A percentile compares a stretch with the other conserved stretches of the same genome.
phyloP scores from a whole-genome alignment of 129 eudicot genomes.

The Lactuca sativa region DNA sequence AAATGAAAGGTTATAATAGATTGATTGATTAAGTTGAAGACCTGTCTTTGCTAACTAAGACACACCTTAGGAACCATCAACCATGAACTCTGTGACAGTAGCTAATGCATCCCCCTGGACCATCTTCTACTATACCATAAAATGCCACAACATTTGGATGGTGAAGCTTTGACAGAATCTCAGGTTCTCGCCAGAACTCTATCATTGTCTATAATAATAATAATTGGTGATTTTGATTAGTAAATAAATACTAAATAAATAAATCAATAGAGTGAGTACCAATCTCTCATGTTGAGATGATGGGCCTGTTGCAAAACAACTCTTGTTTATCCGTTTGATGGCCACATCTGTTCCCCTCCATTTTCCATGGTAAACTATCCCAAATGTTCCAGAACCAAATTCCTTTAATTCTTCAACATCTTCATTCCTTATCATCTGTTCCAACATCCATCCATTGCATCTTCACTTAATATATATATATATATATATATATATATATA shows the following conservation, averaged over 20 bases:
- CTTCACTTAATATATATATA: too few relatives aligned
- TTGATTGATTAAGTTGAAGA: too few relatives aligned
- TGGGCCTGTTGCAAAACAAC: conserved; percentile 71
- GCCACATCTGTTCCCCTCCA: conserved; percentile 93
- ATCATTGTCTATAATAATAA: too few relatives aligned
- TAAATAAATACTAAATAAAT: too few relatives aligned
- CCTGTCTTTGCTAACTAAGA: conserved; percentile 17
- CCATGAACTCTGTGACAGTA: conserved; percentile 75
- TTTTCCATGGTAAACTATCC: conserved; percentile 84
- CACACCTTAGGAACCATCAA: conserved; percentile 66
- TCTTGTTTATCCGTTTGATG: conserved; percentile 61
- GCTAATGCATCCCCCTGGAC: conserved; percentile 72
- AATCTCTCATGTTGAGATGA: conserved; percentile 65
- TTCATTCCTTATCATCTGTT: conserved; percentile 58
- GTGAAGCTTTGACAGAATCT: conserved; percentile 43
- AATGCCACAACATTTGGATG: conserved; percentile 81
- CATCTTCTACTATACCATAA: conserved; percentile 70
- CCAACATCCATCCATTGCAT: too few relatives aligned
- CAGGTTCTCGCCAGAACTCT: conserved; percentile 65
- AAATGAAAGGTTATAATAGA: too few relatives aligned
- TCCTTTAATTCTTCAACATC: conserved; percentile 80
- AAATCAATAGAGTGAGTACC: conserved; percentile 25
- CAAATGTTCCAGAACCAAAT: conserved; percentile 79
- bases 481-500: too few relatives aligned
- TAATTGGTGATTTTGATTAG: too few relatives aligned